These are phyloP conservation scores for Oropetium thomaeum DNA, from an alignment of 176 grass and related monocot genomes.

Conservation along the genomic window DNA sequence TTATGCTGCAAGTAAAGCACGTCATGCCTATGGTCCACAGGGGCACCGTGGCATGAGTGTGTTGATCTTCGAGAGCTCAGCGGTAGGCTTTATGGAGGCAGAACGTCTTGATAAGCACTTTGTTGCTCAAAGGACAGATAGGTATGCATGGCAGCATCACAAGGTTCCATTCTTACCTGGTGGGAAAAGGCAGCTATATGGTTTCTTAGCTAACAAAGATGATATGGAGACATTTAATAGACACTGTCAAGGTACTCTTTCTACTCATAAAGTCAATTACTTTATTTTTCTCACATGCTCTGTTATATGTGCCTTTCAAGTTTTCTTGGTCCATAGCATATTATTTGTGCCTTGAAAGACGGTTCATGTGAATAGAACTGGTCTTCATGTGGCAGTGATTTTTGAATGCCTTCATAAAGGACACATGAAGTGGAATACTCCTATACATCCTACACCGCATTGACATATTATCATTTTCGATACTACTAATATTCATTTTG, in stretches of 20 bases:
- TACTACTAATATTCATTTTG: neutral
- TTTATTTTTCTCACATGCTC: slow-evolving; percentile 6
- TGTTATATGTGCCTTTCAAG: slow-evolving; percentile 4
- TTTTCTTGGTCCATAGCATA: neutral
- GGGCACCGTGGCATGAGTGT: slow-evolving; percentile 88
- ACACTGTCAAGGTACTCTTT: slow-evolving; percentile 58
- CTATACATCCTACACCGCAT: neutral
- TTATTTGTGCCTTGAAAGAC: neutral
- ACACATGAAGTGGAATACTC: neutral
- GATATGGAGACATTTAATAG: slow-evolving; percentile 81
- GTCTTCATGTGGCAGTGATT: neutral
- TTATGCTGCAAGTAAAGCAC: slow-evolving; percentile 72
- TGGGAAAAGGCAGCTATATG: slow-evolving; percentile 75
- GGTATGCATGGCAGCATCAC: slow-evolving; percentile 51
- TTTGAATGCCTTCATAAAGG: neutral
- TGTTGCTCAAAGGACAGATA: slow-evolving; percentile 56
- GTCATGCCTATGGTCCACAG: slow-evolving; percentile 77
- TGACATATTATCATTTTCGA: neutral
- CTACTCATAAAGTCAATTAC: neutral
- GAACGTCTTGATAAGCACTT: slow-evolving; percentile 83
- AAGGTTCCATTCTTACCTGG: slow-evolving; percentile 55
- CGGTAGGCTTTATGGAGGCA: slow-evolving; percentile 72
- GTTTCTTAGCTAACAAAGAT: slow-evolving; percentile 73
- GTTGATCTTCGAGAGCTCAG: slow-evolving; percentile 80
- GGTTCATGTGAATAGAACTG: neutral